Evolutionary conservation across 768 basidiomycete genomes (phyloP), one percentile per base, ranked within the genome.

Genomic region (Suillus fuscotomentosus): DNA sequence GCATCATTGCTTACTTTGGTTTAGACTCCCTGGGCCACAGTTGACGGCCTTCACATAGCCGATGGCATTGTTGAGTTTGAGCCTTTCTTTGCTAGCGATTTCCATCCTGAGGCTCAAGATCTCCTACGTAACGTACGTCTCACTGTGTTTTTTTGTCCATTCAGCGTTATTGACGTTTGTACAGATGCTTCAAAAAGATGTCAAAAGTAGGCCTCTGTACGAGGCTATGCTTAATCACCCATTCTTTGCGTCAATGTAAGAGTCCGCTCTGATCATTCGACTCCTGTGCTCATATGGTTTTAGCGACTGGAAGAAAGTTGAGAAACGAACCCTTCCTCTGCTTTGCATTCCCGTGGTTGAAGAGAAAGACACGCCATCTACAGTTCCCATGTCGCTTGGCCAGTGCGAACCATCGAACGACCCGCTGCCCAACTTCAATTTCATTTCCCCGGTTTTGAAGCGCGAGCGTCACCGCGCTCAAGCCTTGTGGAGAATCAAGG

Each of bases 151-250:
- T 27, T 27, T 27, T 22, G 47, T n/a, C 43, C n/a, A 14, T 13
- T 27, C 45, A 31, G 24, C 22, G 22, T 62, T 15, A 38, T 51
- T 62, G 41, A 64, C 24, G 51, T 51, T 31, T n/a, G 4, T 31
- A 22, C 38, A 66, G 65, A 66, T 66, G 65, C 64, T 66, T 27
- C 38, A n/a, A 17, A 66, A 66, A 22, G 50, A 60, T n/a, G 56
- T 57, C 41, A 15, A 27, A 14, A 11, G 53, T 3, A 62, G 65
- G 53, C 24, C 53, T 22, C 39, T 50, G 24, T 66, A 65, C 41
- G 57, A 65, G 27, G 34, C 56, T n/a, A 66, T 66, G 63, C 34
- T 64, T n/a, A 5, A n/a, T 14, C 56, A 66, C 53, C 27, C 55
- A 6, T 66, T 66, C 39, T 66, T 66, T 50, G 39, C 47, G 22